These are phyloP conservation scores for Nigrograna mackinnonii DNA, from an alignment of 2,329 filamentous ascomycete genomes.

Conservation along the genomic window DNA sequence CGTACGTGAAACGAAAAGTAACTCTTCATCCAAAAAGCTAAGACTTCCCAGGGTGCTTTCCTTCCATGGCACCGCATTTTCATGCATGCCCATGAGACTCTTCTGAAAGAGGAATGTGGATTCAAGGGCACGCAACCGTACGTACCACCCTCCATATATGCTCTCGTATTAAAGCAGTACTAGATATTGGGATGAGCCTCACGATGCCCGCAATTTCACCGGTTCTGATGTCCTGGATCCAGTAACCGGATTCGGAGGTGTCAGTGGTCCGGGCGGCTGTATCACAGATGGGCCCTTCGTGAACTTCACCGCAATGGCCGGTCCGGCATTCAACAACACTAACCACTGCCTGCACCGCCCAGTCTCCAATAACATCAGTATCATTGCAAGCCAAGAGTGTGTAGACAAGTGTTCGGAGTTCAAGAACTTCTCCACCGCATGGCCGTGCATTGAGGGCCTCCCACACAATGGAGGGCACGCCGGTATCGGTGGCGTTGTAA, in stretches of 20 bases:
- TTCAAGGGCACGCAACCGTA: slow-evolving; percentile 38
- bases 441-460: slow-evolving; percentile 11
- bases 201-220: slow-evolving; percentile 20
- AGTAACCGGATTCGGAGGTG: slow-evolving; percentile 18
- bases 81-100: slow-evolving; percentile 32
- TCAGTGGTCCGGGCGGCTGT: slow-evolving; percentile 14
- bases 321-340: slow-evolving; percentile 9
- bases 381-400: not conserved
- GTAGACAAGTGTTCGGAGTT: not conserved
- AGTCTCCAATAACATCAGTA: slow-evolving; percentile 9
- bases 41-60: slow-evolving; percentile 28
- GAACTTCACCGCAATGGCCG: slow-evolving; percentile 16
- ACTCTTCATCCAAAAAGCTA: no score
- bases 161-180: no score
- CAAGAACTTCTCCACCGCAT: not conserved
- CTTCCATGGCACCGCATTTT: slow-evolving; percentile 42
- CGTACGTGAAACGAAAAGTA: no score
- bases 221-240: slow-evolving; percentile 14
- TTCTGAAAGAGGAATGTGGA: slow-evolving; percentile 32
- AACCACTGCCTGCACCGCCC: slow-evolving; percentile 22
- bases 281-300: slow-evolving; percentile 20
- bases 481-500: slow-evolving; percentile 19
- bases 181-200: slow-evolving; percentile 22
- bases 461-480: slow-evolving; percentile 18
- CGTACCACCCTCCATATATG: no score